Percentiles rank a stretch among this genome's conserved stretches.
phyloP scores from a whole-genome alignment of 2,329 filamentous ascomycete genomes.

The Acephala macrosclerotiorum region DNA sequence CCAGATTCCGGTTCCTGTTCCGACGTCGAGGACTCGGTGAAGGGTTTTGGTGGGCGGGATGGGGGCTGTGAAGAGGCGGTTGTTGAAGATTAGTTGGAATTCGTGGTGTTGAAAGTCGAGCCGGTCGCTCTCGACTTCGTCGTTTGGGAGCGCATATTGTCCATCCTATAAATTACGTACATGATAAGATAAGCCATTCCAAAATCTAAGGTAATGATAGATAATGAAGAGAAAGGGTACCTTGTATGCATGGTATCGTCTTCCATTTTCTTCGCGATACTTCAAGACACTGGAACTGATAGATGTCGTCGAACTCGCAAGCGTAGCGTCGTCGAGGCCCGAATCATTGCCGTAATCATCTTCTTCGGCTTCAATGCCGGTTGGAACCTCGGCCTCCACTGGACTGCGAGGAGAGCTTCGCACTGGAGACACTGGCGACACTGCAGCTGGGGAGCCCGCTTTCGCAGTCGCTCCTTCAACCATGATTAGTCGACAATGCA shows the following conservation, averaged over 20 bases:
- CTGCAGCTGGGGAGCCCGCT: no score
- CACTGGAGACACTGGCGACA: no score
- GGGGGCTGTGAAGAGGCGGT: slow-evolving; percentile 43
- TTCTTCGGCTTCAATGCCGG: slow-evolving; percentile 10
- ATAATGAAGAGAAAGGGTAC: slow-evolving; percentile 4
- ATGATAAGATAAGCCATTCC: not conserved
- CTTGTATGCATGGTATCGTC: slow-evolving; percentile 44
- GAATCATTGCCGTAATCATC: slow-evolving; percentile 19
- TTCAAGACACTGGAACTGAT: slow-evolving; percentile 39
- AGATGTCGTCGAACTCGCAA: slow-evolving; percentile 20
- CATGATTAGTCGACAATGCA: no score
- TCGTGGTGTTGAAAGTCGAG: slow-evolving; percentile 49
- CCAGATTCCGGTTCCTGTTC: slow-evolving; percentile 28
- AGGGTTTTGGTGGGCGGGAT: slow-evolving; percentile 30
- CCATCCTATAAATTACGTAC: slow-evolving; percentile 14
- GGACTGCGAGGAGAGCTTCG: not conserved
- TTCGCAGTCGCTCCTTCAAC: no score
- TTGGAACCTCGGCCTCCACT: not conserved
- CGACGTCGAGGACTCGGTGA: slow-evolving; percentile 25
- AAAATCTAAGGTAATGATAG: not conserved
- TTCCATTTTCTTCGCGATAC: slow-evolving; percentile 48
- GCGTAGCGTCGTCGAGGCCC: slow-evolving; percentile 10
- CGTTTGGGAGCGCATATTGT: slow-evolving; percentile 22
- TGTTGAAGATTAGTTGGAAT: slow-evolving; percentile 45
- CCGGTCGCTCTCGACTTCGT: slow-evolving; percentile 25